phyloP scores from a whole-genome alignment of 139 green algal species.

The Chlorella sp. region DNA sequence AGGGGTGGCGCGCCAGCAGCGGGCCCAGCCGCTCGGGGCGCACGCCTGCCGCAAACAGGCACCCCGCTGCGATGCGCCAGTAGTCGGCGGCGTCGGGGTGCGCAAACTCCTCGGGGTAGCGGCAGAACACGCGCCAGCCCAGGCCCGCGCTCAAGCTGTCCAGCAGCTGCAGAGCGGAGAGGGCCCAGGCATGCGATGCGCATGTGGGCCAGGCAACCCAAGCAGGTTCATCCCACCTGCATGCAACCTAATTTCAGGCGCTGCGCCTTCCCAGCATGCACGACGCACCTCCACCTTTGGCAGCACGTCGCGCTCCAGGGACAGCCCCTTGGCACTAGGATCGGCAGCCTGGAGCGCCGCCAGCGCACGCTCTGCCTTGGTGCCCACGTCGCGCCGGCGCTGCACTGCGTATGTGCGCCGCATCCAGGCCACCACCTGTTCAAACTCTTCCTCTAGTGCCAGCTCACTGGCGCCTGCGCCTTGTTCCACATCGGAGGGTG shows the following conservation, averaged over 20 bases:
- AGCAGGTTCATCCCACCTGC: no score
- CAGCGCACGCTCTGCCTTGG: not conserved
- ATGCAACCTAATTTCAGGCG: no score
- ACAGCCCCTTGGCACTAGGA: not conserved
- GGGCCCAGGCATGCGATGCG: no score
- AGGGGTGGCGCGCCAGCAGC: constrained; percentile 22
- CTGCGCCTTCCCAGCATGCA: no score
- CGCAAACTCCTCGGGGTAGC: constrained; percentile 34
- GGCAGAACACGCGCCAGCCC: constrained; percentile 30
- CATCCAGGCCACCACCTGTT: not conserved
- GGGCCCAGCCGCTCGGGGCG: not conserved
- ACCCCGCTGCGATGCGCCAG: constrained; percentile 33
- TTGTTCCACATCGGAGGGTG: no score
- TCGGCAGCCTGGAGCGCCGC: constrained; percentile 1
- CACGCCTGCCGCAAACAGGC: constrained; percentile 26
- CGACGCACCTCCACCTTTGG: constrained; percentile 29
- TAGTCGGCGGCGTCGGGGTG: constrained; percentile 32
- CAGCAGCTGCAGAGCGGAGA: constrained; percentile 20
- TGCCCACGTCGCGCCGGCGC: constrained; percentile 18
- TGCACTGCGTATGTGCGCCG: constrained; percentile 9
- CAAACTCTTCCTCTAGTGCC: no score
- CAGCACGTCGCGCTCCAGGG: constrained; percentile 25
- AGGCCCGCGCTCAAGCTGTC: constrained; percentile 21
- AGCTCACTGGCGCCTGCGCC: no score
- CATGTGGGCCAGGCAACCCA: no score